Evolutionary conservation across 2,329 filamentous ascomycete genomes (phyloP), one percentile per base, ranked within the genome.

Genomic region (Dactylonectria macrodidyma): DNA sequence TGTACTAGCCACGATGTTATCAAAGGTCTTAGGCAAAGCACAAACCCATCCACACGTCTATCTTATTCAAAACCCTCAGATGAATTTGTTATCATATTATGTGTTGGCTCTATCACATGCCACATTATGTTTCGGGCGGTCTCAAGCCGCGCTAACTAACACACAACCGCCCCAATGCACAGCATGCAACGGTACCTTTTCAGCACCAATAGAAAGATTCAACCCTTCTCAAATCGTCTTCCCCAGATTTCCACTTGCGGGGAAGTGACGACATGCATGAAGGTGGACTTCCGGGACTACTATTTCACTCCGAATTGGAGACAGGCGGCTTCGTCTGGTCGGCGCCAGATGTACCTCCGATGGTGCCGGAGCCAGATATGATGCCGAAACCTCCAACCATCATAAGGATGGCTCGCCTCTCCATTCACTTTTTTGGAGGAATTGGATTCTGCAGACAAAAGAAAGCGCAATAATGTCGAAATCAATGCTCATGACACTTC

Each of bases 401-500:
- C 24, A 61, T 56, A 48, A 65, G 57, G 47, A 55, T 52, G 54
- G 26, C 26, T 36, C 24, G 12, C 34, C 34, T 47, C 41, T 60
- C 52, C 24, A 22, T 50, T 46, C 38, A 26, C 26, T 47, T 16
- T 16, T 19, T 22, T 5, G 11, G 33, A 10, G 26, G 11, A 19
- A 41, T 47, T 36, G 11, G 16, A 41, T 47, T 36, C 11, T 33
- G 50, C 24, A 30, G 48, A 44, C 24, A 19, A 24, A 59, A 8
- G 3, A 59, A 10, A 5, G 5, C 19, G 26, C 26, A 30, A 59
- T 11, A 33, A 67, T 68, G 66, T 61, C 61, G 52, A 64, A 52
- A 34, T 61, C 61, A 41, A 26, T 68, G 44, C 30, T 68, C 12
- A 59, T 65, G 56, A 62, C 56, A n/a, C 44, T 68, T n/a, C 46